phyloP scores from a whole-genome alignment of 371 early-diverging fungal genomes.

The Dichotomocladium elegans region DNA sequence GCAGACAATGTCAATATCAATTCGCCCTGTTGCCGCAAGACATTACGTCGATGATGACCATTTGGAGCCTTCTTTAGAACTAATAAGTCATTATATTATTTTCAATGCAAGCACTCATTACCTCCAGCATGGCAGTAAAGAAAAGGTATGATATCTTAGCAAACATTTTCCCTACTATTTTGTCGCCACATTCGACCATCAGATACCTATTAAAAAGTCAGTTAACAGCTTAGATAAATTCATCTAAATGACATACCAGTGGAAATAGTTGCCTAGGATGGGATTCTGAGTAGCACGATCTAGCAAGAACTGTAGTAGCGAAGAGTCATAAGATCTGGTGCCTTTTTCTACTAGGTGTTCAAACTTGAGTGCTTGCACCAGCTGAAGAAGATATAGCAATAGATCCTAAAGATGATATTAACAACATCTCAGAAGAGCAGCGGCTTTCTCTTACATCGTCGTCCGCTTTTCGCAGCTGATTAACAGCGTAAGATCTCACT shows the following conservation, averaged over 20 bases:
- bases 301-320: constrained; percentile 84
- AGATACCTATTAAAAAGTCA: constrained; percentile 62
- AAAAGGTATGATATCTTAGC: constrained; percentile 82
- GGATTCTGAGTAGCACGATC: constrained; percentile 77
- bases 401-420: too few relatives aligned
- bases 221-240: neutral
- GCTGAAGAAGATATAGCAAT: constrained; percentile 85
- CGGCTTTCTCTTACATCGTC: constrained; percentile 79
- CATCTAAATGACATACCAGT: constrained; percentile 67
- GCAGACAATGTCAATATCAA: constrained; percentile 72
- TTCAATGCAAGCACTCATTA: constrained; percentile 3
- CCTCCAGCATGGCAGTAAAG: constrained; percentile 66
- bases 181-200: constrained; percentile 84
- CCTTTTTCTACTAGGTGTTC: constrained; percentile 60
- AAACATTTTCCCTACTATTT: constrained; percentile 73
- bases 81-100: neutral
- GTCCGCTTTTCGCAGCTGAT: constrained; percentile 83
- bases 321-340: constrained; percentile 55
- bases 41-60: constrained; percentile 66
- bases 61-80: constrained; percentile 44
- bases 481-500: constrained; percentile 88
- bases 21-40: constrained; percentile 78
- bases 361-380: constrained; percentile 97
- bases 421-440: too few relatives aligned
- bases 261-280: constrained; percentile 83